Base-by-base conservation (phyloP, 371 early-diverging fungal species). In the Parasitella parasitica region DNA sequence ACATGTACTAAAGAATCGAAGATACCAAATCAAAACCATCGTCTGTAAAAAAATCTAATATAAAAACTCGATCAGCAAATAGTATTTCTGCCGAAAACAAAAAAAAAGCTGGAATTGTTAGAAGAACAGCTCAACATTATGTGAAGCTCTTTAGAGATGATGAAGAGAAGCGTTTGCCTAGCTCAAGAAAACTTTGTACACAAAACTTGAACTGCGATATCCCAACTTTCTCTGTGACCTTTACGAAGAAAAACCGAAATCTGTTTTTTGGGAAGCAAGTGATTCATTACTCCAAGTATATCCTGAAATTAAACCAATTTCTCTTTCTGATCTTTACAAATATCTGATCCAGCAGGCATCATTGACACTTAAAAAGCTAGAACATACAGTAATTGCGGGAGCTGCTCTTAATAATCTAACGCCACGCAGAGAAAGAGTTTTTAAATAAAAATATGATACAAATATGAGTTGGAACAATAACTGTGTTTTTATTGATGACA, bases 121-220 rank as follows among this genome's bases (percentile, higher is more conserved):
- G 18, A 15, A 60, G 53, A 60, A 37, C 26, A 60, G 54, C 64
- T 4, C 64, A 64, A 34, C 58, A 64, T 38, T 57, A 63, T 48
- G 56, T 63, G 43, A 63, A 57, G 39, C 20, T 30, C 15, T 62
- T 56, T 28, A 63, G 49, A 30, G 63, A 63, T 39, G 49, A 52
- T 46, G 59, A 65, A 39, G 59, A 65, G 46, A 57, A 58, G 49
- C 41, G 39, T 56, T 59, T 59, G 56, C 59, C 59, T 39, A 53
- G 53, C 48, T 54, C n/a, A 30, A 54, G 54, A 54, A 54, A 46
- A 27, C 54, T 27, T 54, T 13, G 41, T 35, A 28, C 22, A 30
- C 8, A 8, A 32, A 43, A 18, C 7, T 53, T 34, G 39, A 39
- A 24, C 60, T 18, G 22, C 32, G 37, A 34, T 15, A 20, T 32